These are phyloP conservation scores for Colletotrichum siamense DNA, from an alignment of 2,329 filamentous ascomycete species.

Conservation along the genomic window DNA sequence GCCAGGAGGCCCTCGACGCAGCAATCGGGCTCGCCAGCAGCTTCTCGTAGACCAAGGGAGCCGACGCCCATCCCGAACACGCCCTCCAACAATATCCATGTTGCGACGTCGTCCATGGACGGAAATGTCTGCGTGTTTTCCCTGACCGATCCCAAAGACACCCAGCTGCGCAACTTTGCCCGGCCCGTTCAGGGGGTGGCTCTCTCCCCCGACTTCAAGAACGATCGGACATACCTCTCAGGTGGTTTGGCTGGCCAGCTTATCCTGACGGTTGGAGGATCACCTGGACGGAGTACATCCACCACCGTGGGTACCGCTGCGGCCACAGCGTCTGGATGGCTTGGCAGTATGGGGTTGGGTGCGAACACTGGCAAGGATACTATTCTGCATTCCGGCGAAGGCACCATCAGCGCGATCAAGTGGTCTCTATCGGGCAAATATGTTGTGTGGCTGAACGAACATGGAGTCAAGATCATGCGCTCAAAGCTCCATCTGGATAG, in stretches of 20 bases:
- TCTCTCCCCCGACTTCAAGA: constrained; percentile 93
- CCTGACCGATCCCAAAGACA: constrained; percentile 85
- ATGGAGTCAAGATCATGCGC: constrained; percentile 97
- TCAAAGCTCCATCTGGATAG: constrained; percentile 82
- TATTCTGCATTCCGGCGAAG: constrained; percentile 89
- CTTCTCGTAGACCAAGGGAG: constrained; percentile 58
- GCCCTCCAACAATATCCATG: constrained; percentile 89
- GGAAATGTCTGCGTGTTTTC: constrained; percentile 94
- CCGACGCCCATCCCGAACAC: constrained; percentile 68
- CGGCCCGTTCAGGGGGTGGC: constrained; percentile 91
- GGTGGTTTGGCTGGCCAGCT: constrained; percentile 88
- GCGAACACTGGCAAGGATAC: constrained; percentile 82
- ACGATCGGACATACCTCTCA: constrained; percentile 86
- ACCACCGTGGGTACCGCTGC: constrained; percentile 86
- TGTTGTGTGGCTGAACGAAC: constrained; percentile 94
- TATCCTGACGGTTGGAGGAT: constrained; percentile 83
- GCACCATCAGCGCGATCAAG: constrained; percentile 87
- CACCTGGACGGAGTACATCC: constrained; percentile 81
- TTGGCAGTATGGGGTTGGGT: constrained; percentile 85
- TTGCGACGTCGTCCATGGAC: constrained; percentile 93
- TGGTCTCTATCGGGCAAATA: constrained; percentile 95
- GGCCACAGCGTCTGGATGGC: constrained; percentile 86
- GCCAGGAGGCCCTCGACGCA: constrained; percentile 34
- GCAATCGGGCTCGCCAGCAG: constrained; percentile 48
- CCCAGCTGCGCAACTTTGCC: constrained; percentile 90